A percentile compares a stretch with the other conserved stretches of the same genome.
Evolutionary conservation across 2,329 filamentous ascomycete species (phyloP).

Genomic region (Sporothrix pseudoabietina): DNA sequence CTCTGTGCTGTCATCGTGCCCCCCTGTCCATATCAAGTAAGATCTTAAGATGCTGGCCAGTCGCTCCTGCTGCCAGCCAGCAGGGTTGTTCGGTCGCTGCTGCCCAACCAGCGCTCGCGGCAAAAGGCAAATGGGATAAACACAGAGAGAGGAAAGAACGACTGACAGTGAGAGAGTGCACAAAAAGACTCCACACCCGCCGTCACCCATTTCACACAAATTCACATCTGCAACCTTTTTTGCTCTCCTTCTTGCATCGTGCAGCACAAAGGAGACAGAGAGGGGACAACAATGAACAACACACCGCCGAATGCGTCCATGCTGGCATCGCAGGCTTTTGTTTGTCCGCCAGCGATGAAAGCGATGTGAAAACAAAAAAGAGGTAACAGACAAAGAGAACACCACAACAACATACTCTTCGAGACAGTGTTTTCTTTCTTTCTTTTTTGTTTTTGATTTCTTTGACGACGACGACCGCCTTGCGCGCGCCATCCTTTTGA

Average conservation of each 20-base stretch:
- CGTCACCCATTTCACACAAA: conserved; percentile 1
- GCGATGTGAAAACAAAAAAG: neutral
- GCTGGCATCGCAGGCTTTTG: conserved; percentile 16
- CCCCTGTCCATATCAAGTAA: conserved; percentile 1
- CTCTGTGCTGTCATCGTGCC: conserved; percentile 1
- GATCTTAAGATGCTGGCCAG: neutral
- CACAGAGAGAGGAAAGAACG: conserved; percentile 1
- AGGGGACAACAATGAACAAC: conserved; percentile 28
- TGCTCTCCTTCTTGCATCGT: neutral
- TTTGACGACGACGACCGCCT: neutral
- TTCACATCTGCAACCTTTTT: neutral
- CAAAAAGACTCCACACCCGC: conserved; percentile 1
- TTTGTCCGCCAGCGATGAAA: conserved; percentile 17
- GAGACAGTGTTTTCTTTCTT: neutral
- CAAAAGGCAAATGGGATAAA: neutral
- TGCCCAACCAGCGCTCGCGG: conserved; percentile 22
- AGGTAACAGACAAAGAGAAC: conserved; percentile 14
- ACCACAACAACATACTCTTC: neutral
- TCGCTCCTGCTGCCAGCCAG: neutral
- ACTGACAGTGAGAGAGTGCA: neutral
- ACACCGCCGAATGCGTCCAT: conserved; percentile 33
- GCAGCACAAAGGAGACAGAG: neutral
- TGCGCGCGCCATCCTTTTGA: neutral
- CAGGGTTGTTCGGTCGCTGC: conserved; percentile 1
- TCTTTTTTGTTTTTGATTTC: conserved; percentile 4